Conservation (phyloP, 1,284 basidiomycete genomes). For the Phlebopus sp. region DNA sequence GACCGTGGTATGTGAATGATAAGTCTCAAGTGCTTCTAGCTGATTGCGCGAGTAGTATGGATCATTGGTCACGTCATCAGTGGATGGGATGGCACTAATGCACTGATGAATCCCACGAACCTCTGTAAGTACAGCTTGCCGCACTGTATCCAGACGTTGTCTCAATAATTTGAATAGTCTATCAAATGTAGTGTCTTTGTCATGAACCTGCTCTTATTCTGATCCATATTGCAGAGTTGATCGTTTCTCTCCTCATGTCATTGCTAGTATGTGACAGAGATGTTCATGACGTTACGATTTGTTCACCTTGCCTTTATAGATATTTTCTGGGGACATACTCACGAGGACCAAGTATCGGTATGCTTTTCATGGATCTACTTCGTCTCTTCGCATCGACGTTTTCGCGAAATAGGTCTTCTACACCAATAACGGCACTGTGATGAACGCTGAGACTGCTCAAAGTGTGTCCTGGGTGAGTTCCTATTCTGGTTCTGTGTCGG, state of each 20-base stretch:
- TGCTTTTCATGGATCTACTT: slow-evolving; percentile 18
- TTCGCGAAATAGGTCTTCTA: slow-evolving; percentile 60
- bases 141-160: neutral
- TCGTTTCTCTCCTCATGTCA: slow-evolving; percentile 76
- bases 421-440: slow-evolving; percentile 65
- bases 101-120: slow-evolving; percentile 59
- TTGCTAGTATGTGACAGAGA: slow-evolving; percentile 55
- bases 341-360: slow-evolving; percentile 78
- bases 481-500: neutral
- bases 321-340: slow-evolving; percentile 80
- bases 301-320: slow-evolving; percentile 35
- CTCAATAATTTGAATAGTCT: slow-evolving; percentile 43
- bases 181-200: slow-evolving; percentile 55
- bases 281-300: slow-evolving; percentile 1
- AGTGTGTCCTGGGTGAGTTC: slow-evolving; percentile 51
- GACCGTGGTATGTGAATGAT: slow-evolving; percentile 50
- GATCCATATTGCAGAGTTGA: slow-evolving; percentile 54
- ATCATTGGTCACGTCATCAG: slow-evolving; percentile 76
- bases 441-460: slow-evolving; percentile 55
- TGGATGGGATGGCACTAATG: slow-evolving; percentile 75
- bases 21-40: neutral
- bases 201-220: neutral
- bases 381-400: neutral
- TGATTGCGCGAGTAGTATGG: slow-evolving; percentile 52
- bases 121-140: slow-evolving; percentile 49